A percentile compares a stretch with the other conserved stretches of the same genome.
Conservation (phyloP, 495 filamentous ascomycete species). For the Talaromyces stipitatus region DNA sequence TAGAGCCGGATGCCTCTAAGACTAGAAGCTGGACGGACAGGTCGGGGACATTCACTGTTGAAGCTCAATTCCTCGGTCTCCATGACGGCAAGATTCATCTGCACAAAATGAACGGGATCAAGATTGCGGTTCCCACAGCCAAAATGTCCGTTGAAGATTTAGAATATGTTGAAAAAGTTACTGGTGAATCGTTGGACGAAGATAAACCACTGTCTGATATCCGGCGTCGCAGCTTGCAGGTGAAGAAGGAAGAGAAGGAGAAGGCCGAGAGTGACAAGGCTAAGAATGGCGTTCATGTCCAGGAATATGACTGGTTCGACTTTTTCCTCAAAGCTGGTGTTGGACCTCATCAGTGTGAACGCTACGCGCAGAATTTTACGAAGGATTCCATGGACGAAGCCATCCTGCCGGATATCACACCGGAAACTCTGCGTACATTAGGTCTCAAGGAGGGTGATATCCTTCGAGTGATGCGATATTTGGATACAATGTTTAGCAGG, state of each 20-base stretch:
- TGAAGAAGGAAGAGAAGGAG: constrained; percentile 14
- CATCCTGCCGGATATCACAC: constrained; percentile 77
- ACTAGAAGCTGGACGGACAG: constrained; percentile 91
- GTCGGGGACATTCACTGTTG: constrained; percentile 91
- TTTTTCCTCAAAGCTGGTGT: constrained; percentile 94
- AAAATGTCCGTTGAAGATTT: constrained; percentile 96
- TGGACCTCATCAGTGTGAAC: constrained; percentile 82
- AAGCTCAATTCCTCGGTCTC: constrained; percentile 91
- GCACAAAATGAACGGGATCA: constrained; percentile 95
- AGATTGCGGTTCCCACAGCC: constrained; percentile 88
- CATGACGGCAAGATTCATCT: constrained; percentile 92
- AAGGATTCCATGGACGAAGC: constrained; percentile 94
- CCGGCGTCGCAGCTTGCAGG: constrained; percentile 30
- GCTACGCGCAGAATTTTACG: constrained; percentile 81
- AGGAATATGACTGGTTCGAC: constrained; percentile 96
- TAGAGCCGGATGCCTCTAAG: constrained; percentile 79
- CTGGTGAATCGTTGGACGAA: constrained; percentile 87
- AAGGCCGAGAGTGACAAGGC: constrained; percentile 20
- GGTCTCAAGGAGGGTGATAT: constrained; percentile 95
- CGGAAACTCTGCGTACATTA: constrained; percentile 71
- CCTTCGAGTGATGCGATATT: constrained; percentile 80
- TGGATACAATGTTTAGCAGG: constrained; percentile 76
- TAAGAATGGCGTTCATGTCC: constrained; percentile 48
- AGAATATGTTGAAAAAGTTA: constrained; percentile 82
- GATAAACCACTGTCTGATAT: constrained; percentile 91